A percentile compares a stretch with the other conserved stretches of the same genome.
These are phyloP conservation scores for Lignosus rhinocerotis DNA, from an alignment of 1,284 basidiomycete genomes.

Conservation along the genomic window DNA sequence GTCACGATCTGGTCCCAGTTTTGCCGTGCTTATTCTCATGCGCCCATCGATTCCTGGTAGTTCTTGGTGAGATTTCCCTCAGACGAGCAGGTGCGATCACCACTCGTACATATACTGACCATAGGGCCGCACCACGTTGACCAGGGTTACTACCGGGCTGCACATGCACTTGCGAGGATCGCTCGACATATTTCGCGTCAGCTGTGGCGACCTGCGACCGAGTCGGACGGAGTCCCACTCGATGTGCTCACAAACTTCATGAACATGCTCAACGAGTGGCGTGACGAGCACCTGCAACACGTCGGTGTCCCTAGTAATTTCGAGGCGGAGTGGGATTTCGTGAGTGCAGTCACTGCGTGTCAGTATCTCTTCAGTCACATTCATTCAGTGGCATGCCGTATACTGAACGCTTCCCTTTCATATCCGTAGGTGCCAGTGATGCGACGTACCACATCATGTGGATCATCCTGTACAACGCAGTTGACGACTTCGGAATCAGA, in stretches of 20 bases:
- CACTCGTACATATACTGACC: constrained; percentile 14
- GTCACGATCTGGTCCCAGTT: constrained; percentile 16
- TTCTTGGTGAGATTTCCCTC: constrained; percentile 38
- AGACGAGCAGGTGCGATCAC: constrained; percentile 14
- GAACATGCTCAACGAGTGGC: constrained; percentile 70
- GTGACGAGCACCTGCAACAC: constrained; percentile 69
- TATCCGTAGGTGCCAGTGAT: constrained; percentile 70
- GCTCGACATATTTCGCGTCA: constrained; percentile 76
- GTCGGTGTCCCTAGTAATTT: constrained; percentile 87
- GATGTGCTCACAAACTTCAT: constrained; percentile 62
- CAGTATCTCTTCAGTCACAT: constrained; percentile 31
- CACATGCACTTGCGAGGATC: constrained; percentile 78
- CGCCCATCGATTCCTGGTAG: constrained; percentile 22
- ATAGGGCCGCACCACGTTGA: constrained; percentile 13
- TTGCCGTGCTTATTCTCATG: neutral
- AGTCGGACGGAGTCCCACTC: constrained; percentile 74
- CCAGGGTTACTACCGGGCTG: constrained; percentile 78
- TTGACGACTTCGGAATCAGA: constrained; percentile 83
- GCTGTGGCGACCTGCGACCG: constrained; percentile 76
- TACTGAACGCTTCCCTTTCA: constrained; percentile 2
- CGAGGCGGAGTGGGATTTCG: constrained; percentile 87
- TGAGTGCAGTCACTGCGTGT: constrained; percentile 77
- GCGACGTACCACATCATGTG: constrained; percentile 91
- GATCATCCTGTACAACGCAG: constrained; percentile 74
- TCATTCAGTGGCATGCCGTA: neutral